Evolutionary conservation across 352 stramenopile genomes (phyloP), one percentile per base, ranked within the genome.

Genomic region (Pythium brachiatum): DNA sequence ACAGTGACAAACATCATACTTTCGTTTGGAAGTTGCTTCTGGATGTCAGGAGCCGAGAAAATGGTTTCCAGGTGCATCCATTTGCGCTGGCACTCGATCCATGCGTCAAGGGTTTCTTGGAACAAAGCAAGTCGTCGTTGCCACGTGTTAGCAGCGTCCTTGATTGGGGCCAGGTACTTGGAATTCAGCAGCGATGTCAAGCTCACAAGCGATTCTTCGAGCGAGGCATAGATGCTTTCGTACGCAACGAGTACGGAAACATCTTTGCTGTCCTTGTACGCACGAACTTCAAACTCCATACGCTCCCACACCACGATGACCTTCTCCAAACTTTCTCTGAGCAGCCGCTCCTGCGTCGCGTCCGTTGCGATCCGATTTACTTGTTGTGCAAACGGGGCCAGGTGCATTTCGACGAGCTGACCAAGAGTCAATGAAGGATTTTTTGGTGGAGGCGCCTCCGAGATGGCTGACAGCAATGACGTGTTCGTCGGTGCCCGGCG

Each of bases 281-380:
- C 48, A 56, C 90, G 90, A 16, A 97, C 81, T 15, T 97, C 88
- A 29, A 98, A 94, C 51, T 96, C 81, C 27, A 88, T 81, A 15
- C 67, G 72, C 52, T 93, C 79, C 92, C 92, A 98, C 1, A 94
- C 60, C 0, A 48, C 54, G 5, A 83, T 74, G 21, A 97, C 89
- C 62, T 97, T 97, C 3, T 79, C 74, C n/a, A 97, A 86, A 72
- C 88, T 90, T 53, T 94, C 86, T 48, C 97, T 95, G 23, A 97
- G 61, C 12, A 91, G 59, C 11, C 70, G 69, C 62, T 98, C 92
- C 53, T 98, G 92, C 11, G 78, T 84, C 20, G 92, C 89, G 43
- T 94, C 88, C 16, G 81, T 96, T 21, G 92, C 78, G 31, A 97
- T 89, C 20, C 74, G 75, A 32, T 83, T 88, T 38, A 98, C 92